Conservation (phyloP, 345 rosid species). For the Erodium maritimum region DNA sequence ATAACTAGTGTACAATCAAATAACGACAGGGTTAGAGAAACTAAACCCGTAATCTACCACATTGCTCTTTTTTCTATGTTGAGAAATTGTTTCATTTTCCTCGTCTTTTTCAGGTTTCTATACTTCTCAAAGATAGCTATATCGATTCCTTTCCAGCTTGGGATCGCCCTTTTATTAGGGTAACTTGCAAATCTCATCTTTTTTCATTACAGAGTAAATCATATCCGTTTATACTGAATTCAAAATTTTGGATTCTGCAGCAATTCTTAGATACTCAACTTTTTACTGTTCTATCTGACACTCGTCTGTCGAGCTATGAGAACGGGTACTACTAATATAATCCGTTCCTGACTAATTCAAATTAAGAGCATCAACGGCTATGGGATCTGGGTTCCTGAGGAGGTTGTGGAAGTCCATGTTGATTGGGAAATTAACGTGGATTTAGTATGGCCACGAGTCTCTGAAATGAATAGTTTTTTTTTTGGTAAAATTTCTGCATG, state of each 20-base stretch:
- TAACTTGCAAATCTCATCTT: slow-evolving; percentile 8
- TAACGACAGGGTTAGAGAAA: slow-evolving; percentile 64
- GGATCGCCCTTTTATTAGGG: slow-evolving; percentile 80
- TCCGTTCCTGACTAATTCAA: neutral
- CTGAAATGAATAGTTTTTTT: too few relatives aligned
- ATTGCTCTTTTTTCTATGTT: slow-evolving; percentile 1
- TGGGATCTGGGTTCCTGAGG: too few relatives aligned
- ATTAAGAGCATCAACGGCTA: neutral
- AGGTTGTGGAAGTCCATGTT: too few relatives aligned
- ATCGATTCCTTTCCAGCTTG: slow-evolving; percentile 72
- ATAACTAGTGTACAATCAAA: slow-evolving; percentile 93
- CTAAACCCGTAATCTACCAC: slow-evolving; percentile 11
- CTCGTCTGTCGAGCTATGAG: slow-evolving; percentile 64
- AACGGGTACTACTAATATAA: slow-evolving; percentile 27
- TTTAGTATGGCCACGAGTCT: too few relatives aligned
- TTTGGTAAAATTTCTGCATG: too few relatives aligned
- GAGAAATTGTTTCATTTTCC: neutral
- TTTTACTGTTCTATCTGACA: slow-evolving; percentile 60
- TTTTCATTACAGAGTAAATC: neutral
- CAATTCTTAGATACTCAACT: slow-evolving; percentile 71
- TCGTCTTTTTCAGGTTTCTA: slow-evolving; percentile 52
- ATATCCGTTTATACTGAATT: neutral
- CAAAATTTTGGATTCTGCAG: slow-evolving; percentile 29
- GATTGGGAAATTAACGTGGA: too few relatives aligned
- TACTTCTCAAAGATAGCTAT: slow-evolving; percentile 89